phyloP scores from a whole-genome alignment of 2,329 filamentous ascomycete genomes.

The Clarireedia homoeocarpa region DNA sequence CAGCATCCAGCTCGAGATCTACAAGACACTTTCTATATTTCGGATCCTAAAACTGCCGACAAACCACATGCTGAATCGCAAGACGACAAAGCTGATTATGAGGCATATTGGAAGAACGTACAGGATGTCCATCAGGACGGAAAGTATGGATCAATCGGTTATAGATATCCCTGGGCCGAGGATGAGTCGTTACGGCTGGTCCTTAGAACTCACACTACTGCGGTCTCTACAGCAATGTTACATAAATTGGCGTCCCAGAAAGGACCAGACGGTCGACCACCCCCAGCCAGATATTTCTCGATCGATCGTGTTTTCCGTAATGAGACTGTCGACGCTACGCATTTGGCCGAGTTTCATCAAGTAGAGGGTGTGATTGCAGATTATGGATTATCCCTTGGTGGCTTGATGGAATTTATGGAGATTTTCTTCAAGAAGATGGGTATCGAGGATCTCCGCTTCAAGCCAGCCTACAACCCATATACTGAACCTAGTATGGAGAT shows the following conservation, averaged over 20 bases:
- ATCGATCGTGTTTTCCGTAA: constrained; percentile 98
- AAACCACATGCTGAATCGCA: constrained; percentile 49
- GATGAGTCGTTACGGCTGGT: constrained; percentile 84
- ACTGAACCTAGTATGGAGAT: constrained; percentile 98
- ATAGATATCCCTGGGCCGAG: constrained; percentile 87
- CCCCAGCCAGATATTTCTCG: constrained; percentile 86
- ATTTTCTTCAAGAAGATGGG: constrained; percentile 97
- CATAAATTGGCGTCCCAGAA: constrained; percentile 80
- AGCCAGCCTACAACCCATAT: constrained; percentile 93
- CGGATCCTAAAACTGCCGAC: constrained; percentile 74
- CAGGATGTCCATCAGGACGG: constrained; percentile 81
- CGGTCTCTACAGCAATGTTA: constrained; percentile 83
- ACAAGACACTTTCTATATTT: constrained; percentile 98
- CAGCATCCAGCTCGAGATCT: constrained; percentile 96
- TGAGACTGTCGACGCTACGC: constrained; percentile 93
- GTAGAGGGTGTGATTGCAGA: constrained; percentile 98
- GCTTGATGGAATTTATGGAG: constrained; percentile 89
- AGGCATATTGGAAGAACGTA: constrained; percentile 83
- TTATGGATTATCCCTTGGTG: constrained; percentile 85
- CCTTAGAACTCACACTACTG: constrained; percentile 91
- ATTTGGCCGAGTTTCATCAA: constrained; percentile 97
- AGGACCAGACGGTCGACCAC: constrained; percentile 58
- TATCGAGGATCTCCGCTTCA: constrained; percentile 80
- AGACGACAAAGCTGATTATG: constrained; percentile 59
- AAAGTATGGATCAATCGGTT: constrained; percentile 91